Evolutionary conservation across 1,284 basidiomycete genomes (phyloP), one percentile per base, ranked within the genome.

Genomic region (Cutaneotrichosporon sp.): DNA sequence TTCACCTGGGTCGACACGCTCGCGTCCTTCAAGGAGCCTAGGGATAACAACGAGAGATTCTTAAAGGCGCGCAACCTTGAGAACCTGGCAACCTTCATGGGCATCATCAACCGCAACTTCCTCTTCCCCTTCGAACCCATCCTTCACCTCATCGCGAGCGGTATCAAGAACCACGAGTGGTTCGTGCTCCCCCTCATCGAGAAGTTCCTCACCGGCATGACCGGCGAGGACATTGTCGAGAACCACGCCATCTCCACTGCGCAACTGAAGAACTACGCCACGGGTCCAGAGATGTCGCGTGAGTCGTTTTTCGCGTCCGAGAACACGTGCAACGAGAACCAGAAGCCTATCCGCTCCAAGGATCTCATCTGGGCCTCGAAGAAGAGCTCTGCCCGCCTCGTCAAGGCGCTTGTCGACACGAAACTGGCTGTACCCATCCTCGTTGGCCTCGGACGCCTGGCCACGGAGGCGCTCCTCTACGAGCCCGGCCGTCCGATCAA

Each of bases 181-280:
- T 90, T 91, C 20, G 97, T 98, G 72, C 87, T 99, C 50, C 85
- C 95, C 34, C 90, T 99, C 36, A 82, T 99, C 24, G 87, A 91
- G 49, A 94, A 97, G 74, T 82, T 99, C 56, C 91, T 99, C 60
- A 90, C 88, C 83, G 92, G 94, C 75, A 97, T 98, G 92, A 89
- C 92, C 4, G 94, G 91, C 5, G 92, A 97, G 65, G 90, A 97
- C 72, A 91, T 92, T 11, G 82, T 97, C 54, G 90, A 91, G 1
- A 92, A 88, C 75, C 68, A 72, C 56, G 73, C 73, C 38, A 82
- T 98, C 49, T 91, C 92, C 1, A 91, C 97, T 66, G 83, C 87
- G 0, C 95, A 99, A 77, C 87, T 99, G 52, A 79, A 85, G 34
- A 91, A 92, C 1, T 92, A 97, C 84, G 90, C 91, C 3, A 92